Evolutionary conservation across 495 filamentous ascomycete species (phyloP).

Genomic region (Aspergillus nanangensis): DNA sequence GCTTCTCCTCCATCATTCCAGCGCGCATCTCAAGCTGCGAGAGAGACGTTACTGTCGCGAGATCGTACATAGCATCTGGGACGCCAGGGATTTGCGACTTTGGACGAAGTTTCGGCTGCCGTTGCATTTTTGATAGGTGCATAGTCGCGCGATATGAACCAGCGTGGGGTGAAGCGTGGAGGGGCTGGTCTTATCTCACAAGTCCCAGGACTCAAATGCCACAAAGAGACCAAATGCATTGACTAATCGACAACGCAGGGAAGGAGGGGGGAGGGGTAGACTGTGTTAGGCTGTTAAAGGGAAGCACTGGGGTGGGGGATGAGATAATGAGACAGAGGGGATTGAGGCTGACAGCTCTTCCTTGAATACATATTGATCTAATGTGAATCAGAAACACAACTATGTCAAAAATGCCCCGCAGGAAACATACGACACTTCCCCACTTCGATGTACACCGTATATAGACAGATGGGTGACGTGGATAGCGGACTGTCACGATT

Average conservation of each 20-base stretch:
- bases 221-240: not conserved
- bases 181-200: not conserved
- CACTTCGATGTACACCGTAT: conserved; percentile 15
- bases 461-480: conserved; percentile 21
- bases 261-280: conserved; percentile 18
- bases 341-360: conserved; percentile 14
- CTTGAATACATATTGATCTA: conserved; percentile 15
- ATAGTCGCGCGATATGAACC: not conserved
- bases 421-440: conserved; percentile 13
- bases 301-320: conserved; percentile 12
- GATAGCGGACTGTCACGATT: conserved; percentile 21
- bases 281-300: conserved; percentile 7
- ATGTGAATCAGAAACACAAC: conserved; percentile 13
- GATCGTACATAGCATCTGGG: conserved; percentile 34
- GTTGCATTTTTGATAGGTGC: conserved; percentile 26
- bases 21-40: conserved; percentile 30
- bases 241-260: not conserved
- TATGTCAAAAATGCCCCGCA: conserved; percentile 20
- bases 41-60: conserved; percentile 26
- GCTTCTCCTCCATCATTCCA: conserved; percentile 32
- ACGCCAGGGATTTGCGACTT: conserved; percentile 35
- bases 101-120: conserved; percentile 40
- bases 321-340: not conserved
- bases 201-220: conserved; percentile 1
- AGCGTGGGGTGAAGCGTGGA: not conserved